Base-by-base conservation (phyloP, 257 asterid species). In the Nicotiana obtusifolia region DNA sequence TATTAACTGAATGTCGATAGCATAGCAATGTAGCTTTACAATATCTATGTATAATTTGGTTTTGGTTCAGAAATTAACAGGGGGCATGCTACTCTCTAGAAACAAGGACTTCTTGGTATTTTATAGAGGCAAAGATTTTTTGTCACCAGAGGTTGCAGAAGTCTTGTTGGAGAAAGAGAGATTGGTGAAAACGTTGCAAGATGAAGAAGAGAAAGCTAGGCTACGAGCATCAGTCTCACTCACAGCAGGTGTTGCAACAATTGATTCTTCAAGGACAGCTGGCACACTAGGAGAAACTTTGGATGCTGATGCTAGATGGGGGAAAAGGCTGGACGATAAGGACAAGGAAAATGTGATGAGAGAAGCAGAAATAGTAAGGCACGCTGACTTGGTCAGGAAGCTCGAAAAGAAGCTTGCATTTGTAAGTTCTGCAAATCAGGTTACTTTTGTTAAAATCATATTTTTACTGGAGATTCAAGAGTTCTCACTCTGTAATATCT, bases 91-190 rank as follows among this genome's bases (percentile, higher is more conserved):
- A 82, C 93, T 96, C 82, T 96, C 98, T 19, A 89, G 95, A 86
- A 96, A 93, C 93, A 96, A 94, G 91, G 98, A 94, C 80, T 96
- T 89, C 89, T 87, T 96, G 83, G 99, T 96, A 85, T 96, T 86
- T 84, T 96, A 91, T 19, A 83, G 98, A 83, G 99, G 99, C 73
- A 96, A 96, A 88, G 90, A 94, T 82, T 96, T 96, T 87, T 89
- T 94, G 85, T 87, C 97, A 69, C 95, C 93, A 0, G 97, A 93
- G 30, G 97, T 96, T 79, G 90, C 99, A 8, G 93, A 96, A 84
- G 98, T 88, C 64, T 88, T 96, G 83, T 83, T 96, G 84, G 99
- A 96, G 83, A 92, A 94, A 69, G 99, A 94, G 91, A 96, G 86
- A 83, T 77, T 90, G 87, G 98, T 97, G 1, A 96, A 88, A 71